These are phyloP conservation scores for Cytospora schulzeri DNA, from an alignment of 2,329 filamentous ascomycete species.

Conservation along the genomic window DNA sequence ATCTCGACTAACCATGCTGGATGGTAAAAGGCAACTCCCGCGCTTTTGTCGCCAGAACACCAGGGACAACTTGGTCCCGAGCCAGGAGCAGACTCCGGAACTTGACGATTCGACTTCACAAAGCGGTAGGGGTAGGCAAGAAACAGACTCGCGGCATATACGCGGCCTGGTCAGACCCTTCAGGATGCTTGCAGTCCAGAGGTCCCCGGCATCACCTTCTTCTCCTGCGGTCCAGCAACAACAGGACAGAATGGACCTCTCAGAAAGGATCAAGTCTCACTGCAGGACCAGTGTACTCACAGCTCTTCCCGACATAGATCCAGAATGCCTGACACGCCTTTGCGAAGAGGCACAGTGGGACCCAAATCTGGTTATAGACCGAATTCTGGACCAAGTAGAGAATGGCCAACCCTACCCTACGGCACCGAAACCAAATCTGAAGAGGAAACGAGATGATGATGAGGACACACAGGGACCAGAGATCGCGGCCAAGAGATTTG, in stretches of 20 bases:
- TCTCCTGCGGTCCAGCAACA: constrained; percentile 1
- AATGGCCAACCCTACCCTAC: constrained; percentile 42
- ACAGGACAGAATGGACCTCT: background rate
- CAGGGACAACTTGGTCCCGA: constrained; percentile 7
- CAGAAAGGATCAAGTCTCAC: constrained; percentile 11
- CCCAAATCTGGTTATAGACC: constrained; percentile 38
- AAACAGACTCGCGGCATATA: background rate
- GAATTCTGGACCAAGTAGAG: constrained; percentile 46
- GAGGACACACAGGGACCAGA: constrained; percentile 29
- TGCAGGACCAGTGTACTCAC: constrained; percentile 37
- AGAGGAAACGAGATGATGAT: constrained; percentile 44
- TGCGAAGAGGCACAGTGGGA: constrained; percentile 35
- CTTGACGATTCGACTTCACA: background rate
- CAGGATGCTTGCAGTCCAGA: constrained; percentile 12
- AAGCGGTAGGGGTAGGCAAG: background rate
- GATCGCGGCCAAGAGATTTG: constrained; percentile 29
- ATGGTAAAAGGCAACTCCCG: constrained; percentile 10
- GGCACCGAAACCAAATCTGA: constrained; percentile 34
- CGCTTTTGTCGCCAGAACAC: constrained; percentile 11
- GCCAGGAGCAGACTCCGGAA: constrained; percentile 13
- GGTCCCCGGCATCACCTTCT: background rate
- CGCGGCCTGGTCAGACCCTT: constrained; percentile 1
- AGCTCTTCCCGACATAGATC: constrained; percentile 51
- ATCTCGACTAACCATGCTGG: constrained; percentile 19
- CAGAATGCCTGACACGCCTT: constrained; percentile 39